These are phyloP conservation scores for Sclerotinia spermophila DNA, from an alignment of 2,329 filamentous ascomycete species.

Conservation along the genomic window DNA sequence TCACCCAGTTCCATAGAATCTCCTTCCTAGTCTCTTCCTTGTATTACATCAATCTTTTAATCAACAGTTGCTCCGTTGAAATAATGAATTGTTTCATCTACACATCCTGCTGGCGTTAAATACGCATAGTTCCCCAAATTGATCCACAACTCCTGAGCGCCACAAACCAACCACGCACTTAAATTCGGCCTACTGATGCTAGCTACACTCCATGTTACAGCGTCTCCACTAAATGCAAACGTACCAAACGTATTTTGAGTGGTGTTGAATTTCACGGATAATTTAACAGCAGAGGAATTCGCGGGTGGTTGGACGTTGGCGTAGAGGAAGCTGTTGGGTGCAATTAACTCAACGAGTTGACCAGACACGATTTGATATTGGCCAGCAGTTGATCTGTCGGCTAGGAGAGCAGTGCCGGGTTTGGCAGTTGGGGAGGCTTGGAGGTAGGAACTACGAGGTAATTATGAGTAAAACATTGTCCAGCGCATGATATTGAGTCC, in stretches of 20 bases:
- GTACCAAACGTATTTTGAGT: conserved; percentile 52
- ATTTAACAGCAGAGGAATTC: conserved; percentile 45
- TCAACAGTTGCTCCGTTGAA: conserved; percentile 41
- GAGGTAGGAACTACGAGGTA: conserved; percentile 39
- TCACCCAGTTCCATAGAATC: neutral
- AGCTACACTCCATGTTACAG: conserved; percentile 50
- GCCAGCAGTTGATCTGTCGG: conserved; percentile 50
- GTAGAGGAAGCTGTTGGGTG: conserved; percentile 29
- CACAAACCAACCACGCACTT: conserved; percentile 58
- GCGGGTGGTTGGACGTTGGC: conserved; percentile 26
- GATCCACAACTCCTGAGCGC: conserved; percentile 49
- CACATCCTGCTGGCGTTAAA: conserved; percentile 54
- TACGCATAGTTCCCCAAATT: conserved; percentile 58
- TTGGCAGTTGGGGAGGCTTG: conserved; percentile 46
- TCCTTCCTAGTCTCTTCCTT: neutral
- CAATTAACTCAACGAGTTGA: conserved; percentile 50
- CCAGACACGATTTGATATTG: conserved; percentile 55
- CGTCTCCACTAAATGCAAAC: conserved; percentile 56
- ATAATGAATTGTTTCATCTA: conserved; percentile 53
- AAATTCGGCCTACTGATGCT: conserved; percentile 51
- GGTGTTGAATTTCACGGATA: conserved; percentile 50
- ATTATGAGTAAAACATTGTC: neutral
- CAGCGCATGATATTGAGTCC: neutral
- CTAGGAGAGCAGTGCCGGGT: conserved; percentile 49
- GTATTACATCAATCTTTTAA: neutral